Percentiles rank a stretch among this genome's conserved stretches.
phyloP scores from a whole-genome alignment of 805 yeast species.

The Pichia scutulata region DNA sequence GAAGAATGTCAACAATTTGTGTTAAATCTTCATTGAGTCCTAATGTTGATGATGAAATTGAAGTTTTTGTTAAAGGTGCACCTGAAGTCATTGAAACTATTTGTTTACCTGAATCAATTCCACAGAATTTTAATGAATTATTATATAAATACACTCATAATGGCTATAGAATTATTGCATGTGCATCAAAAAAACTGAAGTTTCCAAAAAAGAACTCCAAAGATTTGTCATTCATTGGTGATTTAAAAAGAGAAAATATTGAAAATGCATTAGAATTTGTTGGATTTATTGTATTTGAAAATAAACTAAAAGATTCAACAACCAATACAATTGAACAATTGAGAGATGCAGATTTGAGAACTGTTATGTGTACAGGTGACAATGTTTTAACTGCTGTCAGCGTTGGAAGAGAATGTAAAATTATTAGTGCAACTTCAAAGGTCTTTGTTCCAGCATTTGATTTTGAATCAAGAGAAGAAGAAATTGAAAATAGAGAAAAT shows the following conservation, averaged over 20 bases:
- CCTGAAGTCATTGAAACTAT: constrained; percentile 86
- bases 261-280: constrained; percentile 66
- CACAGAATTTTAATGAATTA: constrained; percentile 63
- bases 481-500: not conserved
- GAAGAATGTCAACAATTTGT: constrained; percentile 86
- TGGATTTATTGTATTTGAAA: constrained; percentile 91
- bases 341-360: constrained; percentile 63
- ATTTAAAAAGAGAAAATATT: constrained; percentile 50
- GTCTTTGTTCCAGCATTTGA: constrained; percentile 60
- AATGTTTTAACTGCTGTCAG: constrained; percentile 90
- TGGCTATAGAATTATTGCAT: constrained; percentile 93
- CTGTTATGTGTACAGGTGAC: constrained; percentile 97
- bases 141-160: constrained; percentile 83
- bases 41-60: constrained; percentile 12
- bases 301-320: constrained; percentile 72
- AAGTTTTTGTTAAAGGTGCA: constrained; percentile 84
- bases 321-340: constrained; percentile 51
- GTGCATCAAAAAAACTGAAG: constrained; percentile 50
- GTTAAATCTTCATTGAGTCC: constrained; percentile 28
- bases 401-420: constrained; percentile 79
- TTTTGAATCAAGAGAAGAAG: constrained; percentile 20
- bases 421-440: constrained; percentile 38
- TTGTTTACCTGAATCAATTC: constrained; percentile 65
- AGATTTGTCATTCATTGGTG: constrained; percentile 44
- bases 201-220: constrained; percentile 13